These are phyloP conservation scores for Talaromyces sp. DNA, from an alignment of 2,329 filamentous ascomycete species.

Conservation along the genomic window DNA sequence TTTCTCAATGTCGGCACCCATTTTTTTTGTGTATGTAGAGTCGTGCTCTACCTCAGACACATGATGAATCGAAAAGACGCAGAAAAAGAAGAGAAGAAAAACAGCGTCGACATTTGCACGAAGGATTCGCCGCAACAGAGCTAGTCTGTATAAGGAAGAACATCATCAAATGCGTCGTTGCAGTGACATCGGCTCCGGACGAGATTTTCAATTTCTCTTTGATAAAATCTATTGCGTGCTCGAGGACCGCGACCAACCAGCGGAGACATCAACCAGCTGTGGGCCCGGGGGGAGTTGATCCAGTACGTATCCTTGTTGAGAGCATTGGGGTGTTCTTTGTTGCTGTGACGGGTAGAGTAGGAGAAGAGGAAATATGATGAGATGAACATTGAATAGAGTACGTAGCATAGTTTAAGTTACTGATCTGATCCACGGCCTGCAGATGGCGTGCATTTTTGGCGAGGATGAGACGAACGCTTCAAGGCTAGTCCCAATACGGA, in stretches of 20 bases:
- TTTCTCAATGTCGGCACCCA: constrained; percentile 17
- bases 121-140: background rate
- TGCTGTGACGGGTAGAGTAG: background rate
- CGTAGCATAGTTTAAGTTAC: background rate
- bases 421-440: background rate
- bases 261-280: constrained; percentile 10
- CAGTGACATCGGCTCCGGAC: background rate
- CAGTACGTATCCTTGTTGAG: background rate
- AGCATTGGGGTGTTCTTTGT: background rate
- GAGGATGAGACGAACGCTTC: background rate
- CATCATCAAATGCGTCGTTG: background rate
- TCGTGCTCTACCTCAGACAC: background rate
- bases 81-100: background rate
- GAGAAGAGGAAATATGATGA: background rate
- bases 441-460: background rate
- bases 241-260: constrained; percentile 11
- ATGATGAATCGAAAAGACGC: too few species aligned
- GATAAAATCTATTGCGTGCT: constrained; percentile 18
- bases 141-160: background rate
- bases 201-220: constrained; percentile 3
- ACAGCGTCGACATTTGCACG: background rate
- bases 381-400: background rate
- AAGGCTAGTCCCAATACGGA: background rate
- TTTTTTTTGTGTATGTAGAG: background rate
- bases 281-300: background rate